A percentile compares a stretch with the other conserved stretches of the same genome.
These are phyloP conservation scores for Saturnispora ahearnii DNA, from an alignment of 805 yeast genomes.

Conservation along the genomic window DNA sequence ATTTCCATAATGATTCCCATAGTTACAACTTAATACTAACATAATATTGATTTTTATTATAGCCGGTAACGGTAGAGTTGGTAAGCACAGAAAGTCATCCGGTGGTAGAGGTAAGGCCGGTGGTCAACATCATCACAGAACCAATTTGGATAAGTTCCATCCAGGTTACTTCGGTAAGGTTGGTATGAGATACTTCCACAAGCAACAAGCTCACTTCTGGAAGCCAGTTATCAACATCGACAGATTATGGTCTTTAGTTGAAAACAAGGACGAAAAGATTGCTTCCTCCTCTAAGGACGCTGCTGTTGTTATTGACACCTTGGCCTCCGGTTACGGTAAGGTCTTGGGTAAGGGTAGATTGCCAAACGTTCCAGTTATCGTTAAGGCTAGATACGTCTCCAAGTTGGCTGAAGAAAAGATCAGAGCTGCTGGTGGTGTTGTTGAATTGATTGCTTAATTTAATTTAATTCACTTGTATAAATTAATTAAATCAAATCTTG, in stretches of 20 bases:
- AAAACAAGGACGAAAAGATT: constrained; percentile 89
- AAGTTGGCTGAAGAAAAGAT: constrained; percentile 99
- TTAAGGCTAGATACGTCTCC: constrained; percentile 98
- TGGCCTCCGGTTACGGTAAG: constrained; percentile 99
- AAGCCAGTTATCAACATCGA: constrained; percentile 96
- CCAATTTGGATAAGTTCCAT: constrained; percentile 99
- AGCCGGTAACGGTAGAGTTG: constrained; percentile 99
- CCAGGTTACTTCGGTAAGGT: constrained; percentile 99
- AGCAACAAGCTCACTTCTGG: constrained; percentile 92
- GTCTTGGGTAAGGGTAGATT: constrained; percentile 98
- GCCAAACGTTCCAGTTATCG: constrained; percentile 97
- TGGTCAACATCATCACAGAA: constrained; percentile 99
- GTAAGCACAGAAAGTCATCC: constrained; percentile 99
- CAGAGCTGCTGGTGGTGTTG: constrained; percentile 99
- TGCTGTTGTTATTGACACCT: constrained; percentile 98
- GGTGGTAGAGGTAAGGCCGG: constrained; percentile 99
- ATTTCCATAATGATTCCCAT: constrained; percentile 9
- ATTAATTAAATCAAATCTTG: constrained; percentile 2
- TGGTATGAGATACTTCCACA: constrained; percentile 99
- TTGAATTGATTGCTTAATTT: constrained; percentile 92
- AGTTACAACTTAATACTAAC: constrained; percentile 12
- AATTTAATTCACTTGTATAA: background rate
- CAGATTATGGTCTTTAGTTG: constrained; percentile 96
- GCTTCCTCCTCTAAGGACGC: constrained; percentile 74
- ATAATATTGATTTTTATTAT: constrained; percentile 13